A percentile compares a stretch with the other conserved stretches of the same genome.
Evolutionary conservation across 1,284 basidiomycete species (phyloP).

Genomic region (Cryptococcus sp.): DNA sequence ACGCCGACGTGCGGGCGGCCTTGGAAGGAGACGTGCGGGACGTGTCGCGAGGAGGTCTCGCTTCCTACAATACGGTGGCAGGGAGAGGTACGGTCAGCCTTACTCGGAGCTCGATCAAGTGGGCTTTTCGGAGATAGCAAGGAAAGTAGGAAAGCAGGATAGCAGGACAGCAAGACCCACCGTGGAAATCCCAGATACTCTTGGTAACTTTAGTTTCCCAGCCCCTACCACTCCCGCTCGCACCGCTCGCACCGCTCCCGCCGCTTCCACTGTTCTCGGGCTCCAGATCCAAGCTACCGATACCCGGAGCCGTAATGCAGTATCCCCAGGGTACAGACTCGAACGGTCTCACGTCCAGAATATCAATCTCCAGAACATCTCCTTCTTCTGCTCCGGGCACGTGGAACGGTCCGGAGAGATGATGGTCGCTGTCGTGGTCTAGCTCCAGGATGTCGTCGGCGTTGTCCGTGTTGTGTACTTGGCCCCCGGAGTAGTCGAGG

Average conservation of each 20-base stretch:
- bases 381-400: conserved; percentile 75
- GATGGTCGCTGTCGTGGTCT: conserved; percentile 63
- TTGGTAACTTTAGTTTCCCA: conserved; percentile 64
- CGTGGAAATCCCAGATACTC: conserved; percentile 77
- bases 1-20: conserved; percentile 75
- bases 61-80: conserved; percentile 54
- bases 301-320: conserved; percentile 56
- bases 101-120: not conserved
- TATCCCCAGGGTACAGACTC: conserved; percentile 81
- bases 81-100: no score
- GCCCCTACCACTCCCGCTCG: no score
- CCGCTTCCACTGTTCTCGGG: not conserved
- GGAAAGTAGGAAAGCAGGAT: not conserved
- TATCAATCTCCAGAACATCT: conserved; percentile 74
- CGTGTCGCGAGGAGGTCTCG: conserved; percentile 70
- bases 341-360: conserved; percentile 73
- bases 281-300: conserved; percentile 14
- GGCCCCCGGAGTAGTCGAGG: conserved; percentile 75
- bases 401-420: conserved; percentile 72
- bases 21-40: conserved; percentile 76
- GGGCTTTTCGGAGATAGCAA: no score
- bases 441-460: conserved; percentile 33
- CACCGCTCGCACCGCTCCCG: no score
- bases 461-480: conserved; percentile 74
- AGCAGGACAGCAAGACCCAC: conserved; percentile 35